Percentiles rank a stretch among this genome's conserved stretches.
phyloP scores from a whole-genome alignment of 2,329 filamentous ascomycete species.

The Trichophyton equinum region DNA sequence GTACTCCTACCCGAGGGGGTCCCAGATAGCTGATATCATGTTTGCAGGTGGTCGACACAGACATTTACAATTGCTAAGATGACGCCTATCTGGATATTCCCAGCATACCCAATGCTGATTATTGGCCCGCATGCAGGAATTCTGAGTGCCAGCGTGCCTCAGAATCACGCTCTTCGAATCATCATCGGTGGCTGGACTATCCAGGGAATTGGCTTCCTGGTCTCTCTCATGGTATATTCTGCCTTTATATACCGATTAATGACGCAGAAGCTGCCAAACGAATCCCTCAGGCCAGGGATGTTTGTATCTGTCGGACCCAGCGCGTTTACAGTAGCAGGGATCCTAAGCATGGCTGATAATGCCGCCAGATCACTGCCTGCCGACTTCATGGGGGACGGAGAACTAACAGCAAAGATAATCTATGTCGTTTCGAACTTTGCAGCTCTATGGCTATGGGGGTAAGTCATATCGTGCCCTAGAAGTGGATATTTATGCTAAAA shows the following conservation, averaged over 20 bases:
- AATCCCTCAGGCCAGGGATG: slow-evolving; percentile 67
- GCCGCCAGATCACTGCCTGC: slow-evolving; percentile 37
- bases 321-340: slow-evolving; percentile 52
- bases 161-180: slow-evolving; percentile 37
- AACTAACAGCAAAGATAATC: slow-evolving; percentile 43
- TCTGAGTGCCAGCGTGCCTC: slow-evolving; percentile 38
- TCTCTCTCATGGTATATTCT: slow-evolving; percentile 66
- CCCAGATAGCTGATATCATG: neutral
- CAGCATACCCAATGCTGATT: slow-evolving; percentile 67
- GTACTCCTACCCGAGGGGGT: too few relatives aligned
- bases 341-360: slow-evolving; percentile 45
- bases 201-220: slow-evolving; percentile 52
- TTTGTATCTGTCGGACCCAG: slow-evolving; percentile 72
- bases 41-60: slow-evolving; percentile 47
- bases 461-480: slow-evolving; percentile 9
- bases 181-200: slow-evolving; percentile 48
- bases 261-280: slow-evolving; percentile 72
- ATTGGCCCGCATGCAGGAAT: slow-evolving; percentile 60
- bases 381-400: slow-evolving; percentile 46
- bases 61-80: slow-evolving; percentile 65
- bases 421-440: slow-evolving; percentile 49
- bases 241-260: slow-evolving; percentile 78
- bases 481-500: neutral
- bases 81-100: slow-evolving; percentile 83
- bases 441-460: slow-evolving; percentile 67